These are phyloP conservation scores for Chaetomium strumarium DNA, from an alignment of 2,329 filamentous ascomycete species.

Conservation along the genomic window DNA sequence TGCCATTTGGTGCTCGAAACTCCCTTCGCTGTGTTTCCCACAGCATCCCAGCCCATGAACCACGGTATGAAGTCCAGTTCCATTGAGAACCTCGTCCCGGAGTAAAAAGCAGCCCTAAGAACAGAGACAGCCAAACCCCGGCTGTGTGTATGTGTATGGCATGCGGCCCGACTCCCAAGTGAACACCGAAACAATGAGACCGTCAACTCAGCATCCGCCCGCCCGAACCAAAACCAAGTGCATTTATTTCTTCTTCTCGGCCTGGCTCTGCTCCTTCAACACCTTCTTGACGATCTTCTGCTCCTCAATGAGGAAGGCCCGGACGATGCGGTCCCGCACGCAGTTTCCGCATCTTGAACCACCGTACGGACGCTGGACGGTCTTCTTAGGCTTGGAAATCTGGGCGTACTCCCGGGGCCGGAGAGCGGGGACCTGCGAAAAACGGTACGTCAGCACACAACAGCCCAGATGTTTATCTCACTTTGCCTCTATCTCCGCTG, in stretches of 20 bases:
- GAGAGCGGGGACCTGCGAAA: conserved; percentile 77
- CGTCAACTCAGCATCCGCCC: conserved; percentile 31
- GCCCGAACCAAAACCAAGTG: conserved; percentile 21
- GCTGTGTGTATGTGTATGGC: conserved; percentile 35
- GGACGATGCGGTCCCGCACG: conserved; percentile 95
- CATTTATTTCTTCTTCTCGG: conserved; percentile 64
- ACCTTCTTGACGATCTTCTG: conserved; percentile 99
- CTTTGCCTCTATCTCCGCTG: too few relatives aligned
- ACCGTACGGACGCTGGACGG: conserved; percentile 95
- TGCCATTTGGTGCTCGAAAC: conserved; percentile 12
- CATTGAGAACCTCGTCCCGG: conserved; percentile 44
- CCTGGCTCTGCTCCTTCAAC: conserved; percentile 91
- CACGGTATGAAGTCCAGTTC: conserved; percentile 32
- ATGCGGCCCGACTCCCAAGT: conserved; percentile 43
- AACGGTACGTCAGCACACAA: conserved; percentile 27
- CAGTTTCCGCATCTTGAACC: conserved; percentile 98
- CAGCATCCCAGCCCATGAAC: conserved; percentile 13
- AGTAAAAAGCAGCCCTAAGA: conserved; percentile 39
- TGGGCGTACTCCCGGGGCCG: conserved; percentile 96
- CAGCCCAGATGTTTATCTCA: not conserved
- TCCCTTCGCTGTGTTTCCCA: conserved; percentile 9
- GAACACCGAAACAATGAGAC: conserved; percentile 50
- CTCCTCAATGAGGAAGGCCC: conserved; percentile 99
- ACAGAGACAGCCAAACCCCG: conserved; percentile 35
- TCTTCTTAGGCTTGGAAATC: conserved; percentile 99